Evolutionary conservation across 345 rosid genomes (phyloP), one percentile per base, ranked within the genome.

Genomic region (Capsella bursapastoris): DNA sequence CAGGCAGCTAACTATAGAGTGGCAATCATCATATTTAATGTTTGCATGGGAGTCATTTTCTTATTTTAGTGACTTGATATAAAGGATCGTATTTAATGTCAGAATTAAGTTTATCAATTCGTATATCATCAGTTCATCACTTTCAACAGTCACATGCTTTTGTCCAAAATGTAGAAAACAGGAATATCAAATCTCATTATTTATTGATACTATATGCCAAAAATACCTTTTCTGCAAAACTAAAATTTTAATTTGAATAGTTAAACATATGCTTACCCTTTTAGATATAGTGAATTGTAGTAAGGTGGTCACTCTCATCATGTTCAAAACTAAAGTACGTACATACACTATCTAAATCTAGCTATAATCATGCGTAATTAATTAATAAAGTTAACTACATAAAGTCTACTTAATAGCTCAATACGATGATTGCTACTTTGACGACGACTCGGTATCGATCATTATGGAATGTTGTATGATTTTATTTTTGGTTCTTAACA

Each of bases 401-500:
- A 59, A 37, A 29, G 31, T 29, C 4, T 29, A 29, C 3, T 18
- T 18, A 18, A 18, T 29, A 29, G 4, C 5, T 29, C 10, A 35
- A 35, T 8, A 35, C 10, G 10, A 35, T 35, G 40, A 35, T 7
- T 35, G 9, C 40, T 35, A 34, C 31, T 5, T 32, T 32, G 2
- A 22, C 25, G 25, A 22, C 25, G 7, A 32, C 35, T 32, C 35
- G 7, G 34, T 52, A 50, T 50, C 22, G 41, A 52, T 52, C 27
- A 4, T 66, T 35, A 8, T 13, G 8, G 7, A 51, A 66, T 67
- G 61, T 53, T 53, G 28, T 18, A 67, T 53, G 71, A 3, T 16
- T 49, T 49, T 27, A 12, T 53, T 53, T 1, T 6, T 34, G 25
- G 25, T 22, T 22, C 25, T 34, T 0, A 25, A 48, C 45, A 43